phyloP scores from a whole-genome alignment of 306 rosid genomes.

The Cucurbita maxima region DNA sequence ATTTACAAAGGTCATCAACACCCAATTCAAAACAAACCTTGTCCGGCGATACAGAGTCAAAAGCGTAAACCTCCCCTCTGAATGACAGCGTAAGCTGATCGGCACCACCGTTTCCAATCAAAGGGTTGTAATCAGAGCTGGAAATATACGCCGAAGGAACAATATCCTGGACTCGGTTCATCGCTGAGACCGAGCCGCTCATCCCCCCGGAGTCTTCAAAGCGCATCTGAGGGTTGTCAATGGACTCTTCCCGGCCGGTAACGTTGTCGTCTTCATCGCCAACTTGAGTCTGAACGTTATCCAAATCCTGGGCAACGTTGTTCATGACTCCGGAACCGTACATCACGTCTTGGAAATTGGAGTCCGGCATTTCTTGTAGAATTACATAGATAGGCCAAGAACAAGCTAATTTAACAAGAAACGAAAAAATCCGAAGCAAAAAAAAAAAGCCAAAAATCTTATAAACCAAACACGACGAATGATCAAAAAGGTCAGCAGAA shows the following conservation, averaged over 20 bases:
- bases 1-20: not conserved
- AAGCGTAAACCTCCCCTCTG: conserved; percentile 45
- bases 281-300: conserved; percentile 12
- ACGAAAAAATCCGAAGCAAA: not conserved
- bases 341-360: conserved; percentile 20
- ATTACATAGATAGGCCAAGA: not conserved
- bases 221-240: conserved; percentile 33
- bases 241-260: conserved; percentile 26
- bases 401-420: not conserved
- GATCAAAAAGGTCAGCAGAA: not conserved
- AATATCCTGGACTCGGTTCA: conserved; percentile 17
- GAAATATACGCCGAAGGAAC: conserved; percentile 16
- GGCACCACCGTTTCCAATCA: conserved; percentile 19
- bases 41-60: conserved; percentile 41
- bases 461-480: not conserved
- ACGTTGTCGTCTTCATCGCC: conserved; percentile 37
- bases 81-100: conserved; percentile 47
- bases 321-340: conserved; percentile 16
- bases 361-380: conserved; percentile 14
- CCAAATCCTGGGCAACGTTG: not conserved
- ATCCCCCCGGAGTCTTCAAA: conserved; percentile 17
- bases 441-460: not conserved
- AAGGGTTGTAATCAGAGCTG: conserved; percentile 20
- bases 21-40: conserved; percentile 21
- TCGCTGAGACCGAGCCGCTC: conserved; percentile 8